Evolutionary conservation across 1,139 yeast genomes (phyloP).

Genomic region (Keqinozyma sinolaborantium): DNA sequence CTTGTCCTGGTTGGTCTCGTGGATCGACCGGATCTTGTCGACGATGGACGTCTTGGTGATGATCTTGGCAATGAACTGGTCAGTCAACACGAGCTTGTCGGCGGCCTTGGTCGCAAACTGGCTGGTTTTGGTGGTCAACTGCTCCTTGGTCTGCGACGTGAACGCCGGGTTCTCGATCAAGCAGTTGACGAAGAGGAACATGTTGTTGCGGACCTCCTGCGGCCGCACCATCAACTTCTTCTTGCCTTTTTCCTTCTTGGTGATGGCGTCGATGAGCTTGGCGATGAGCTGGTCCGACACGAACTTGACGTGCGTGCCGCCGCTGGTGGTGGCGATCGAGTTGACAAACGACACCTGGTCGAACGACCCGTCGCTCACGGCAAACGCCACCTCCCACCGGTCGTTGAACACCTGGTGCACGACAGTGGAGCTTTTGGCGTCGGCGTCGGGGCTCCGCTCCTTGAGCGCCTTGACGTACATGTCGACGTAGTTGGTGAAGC

Average conservation of each 20-base stretch:
- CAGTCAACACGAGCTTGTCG: constrained; percentile 64
- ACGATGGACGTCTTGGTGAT: constrained; percentile 68
- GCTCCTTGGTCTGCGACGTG: constrained; percentile 97
- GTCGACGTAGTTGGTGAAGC: constrained; percentile 85
- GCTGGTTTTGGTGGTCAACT: constrained; percentile 80
- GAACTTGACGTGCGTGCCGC: constrained; percentile 93
- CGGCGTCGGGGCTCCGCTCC: constrained; percentile 27
- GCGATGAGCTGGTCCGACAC: constrained; percentile 80
- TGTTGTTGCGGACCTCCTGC: constrained; percentile 83
- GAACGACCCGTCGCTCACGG: constrained; percentile 83
- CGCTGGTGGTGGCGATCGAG: constrained; percentile 95
- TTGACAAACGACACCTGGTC: constrained; percentile 96
- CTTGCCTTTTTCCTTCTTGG: constrained; percentile 72
- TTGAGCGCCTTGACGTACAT: constrained; percentile 75
- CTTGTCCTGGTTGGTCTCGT: constrained; percentile 82
- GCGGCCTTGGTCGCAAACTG: constrained; percentile 78
- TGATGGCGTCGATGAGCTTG: constrained; percentile 60
- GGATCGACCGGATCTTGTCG: constrained; percentile 79
- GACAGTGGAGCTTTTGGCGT: constrained; percentile 46
- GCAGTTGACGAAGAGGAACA: constrained; percentile 90
- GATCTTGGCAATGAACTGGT: constrained; percentile 69
- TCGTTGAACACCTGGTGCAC: constrained; percentile 70
- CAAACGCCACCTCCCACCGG: constrained; percentile 96
- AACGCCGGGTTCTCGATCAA: constrained; percentile 95
- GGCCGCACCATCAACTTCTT: constrained; percentile 75